Evolutionary conservation across 306 rosid species (phyloP).

Genomic region (Carpinus fangiana): DNA sequence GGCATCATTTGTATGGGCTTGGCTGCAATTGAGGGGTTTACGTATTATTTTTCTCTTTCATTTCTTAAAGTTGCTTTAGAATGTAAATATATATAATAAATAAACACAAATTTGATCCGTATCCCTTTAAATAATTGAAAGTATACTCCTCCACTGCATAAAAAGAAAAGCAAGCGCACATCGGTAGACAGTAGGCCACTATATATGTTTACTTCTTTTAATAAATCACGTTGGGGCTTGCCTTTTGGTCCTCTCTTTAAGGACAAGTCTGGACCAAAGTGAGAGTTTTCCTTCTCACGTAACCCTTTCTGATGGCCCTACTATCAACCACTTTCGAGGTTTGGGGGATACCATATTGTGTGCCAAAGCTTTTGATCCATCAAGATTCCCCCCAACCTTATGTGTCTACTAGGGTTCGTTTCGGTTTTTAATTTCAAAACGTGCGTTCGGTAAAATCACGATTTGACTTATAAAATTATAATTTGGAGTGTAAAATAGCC

Average conservation of each 20-base stretch:
- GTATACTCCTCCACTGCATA: not conserved
- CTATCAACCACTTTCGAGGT: not conserved
- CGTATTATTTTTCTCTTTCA: too few species aligned
- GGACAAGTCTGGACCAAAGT: conserved; percentile 24
- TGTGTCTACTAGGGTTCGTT: too few species aligned
- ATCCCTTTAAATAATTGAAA: not conserved
- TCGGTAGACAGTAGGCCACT: not conserved
- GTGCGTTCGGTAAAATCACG: too few species aligned
- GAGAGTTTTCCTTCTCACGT: not conserved
- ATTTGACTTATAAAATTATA: too few species aligned
- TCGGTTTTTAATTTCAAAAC: too few species aligned
- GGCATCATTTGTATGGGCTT: too few species aligned
- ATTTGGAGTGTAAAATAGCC: too few species aligned
- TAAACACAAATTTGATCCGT: too few species aligned
- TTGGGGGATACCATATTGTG: not conserved
- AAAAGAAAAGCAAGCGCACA: conserved; percentile 1
- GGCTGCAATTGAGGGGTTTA: too few species aligned
- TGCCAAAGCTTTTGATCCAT: not conserved
- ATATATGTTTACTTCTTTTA: conserved; percentile 8
- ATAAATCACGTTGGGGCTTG: conserved; percentile 4
- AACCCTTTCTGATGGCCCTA: not conserved
- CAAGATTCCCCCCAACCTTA: not conserved
- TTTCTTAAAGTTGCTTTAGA: too few species aligned
- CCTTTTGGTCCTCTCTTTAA: conserved; percentile 24
- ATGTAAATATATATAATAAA: too few species aligned